Conservation (phyloP, 805 yeast genomes). For the Starmerella vaccinii region DNA sequence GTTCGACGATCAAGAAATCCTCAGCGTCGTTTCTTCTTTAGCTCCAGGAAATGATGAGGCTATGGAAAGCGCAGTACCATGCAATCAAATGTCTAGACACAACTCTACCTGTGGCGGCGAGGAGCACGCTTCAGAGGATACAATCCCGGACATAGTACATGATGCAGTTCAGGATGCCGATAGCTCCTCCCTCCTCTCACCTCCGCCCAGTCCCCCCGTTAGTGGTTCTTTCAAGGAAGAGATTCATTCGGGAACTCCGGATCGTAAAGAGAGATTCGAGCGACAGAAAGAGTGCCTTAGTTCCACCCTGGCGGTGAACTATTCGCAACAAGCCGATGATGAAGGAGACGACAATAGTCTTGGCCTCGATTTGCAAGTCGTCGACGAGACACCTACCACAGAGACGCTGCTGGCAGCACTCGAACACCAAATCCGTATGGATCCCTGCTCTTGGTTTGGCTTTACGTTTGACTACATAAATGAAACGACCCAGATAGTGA, state of each 20-base stretch:
- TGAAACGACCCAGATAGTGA: not conserved
- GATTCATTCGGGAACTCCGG: no score
- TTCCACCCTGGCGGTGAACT: not conserved
- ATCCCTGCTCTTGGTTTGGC: constrained; percentile 18
- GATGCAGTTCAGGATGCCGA: not conserved
- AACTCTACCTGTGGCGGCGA: not conserved
- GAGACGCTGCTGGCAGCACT: not conserved
- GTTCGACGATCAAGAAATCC: not conserved
- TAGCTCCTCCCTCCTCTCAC: constrained; percentile 2
- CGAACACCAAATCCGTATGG: constrained; percentile 7
- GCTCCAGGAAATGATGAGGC: not conserved
- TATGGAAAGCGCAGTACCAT: not conserved
- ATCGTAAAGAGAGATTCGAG: no score
- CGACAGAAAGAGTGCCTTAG: no score
- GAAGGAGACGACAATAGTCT: not conserved
- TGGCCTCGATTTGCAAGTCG: not conserved
- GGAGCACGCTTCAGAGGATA: not conserved
- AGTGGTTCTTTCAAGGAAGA: not conserved
- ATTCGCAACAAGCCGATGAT: not conserved
- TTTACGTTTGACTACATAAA: constrained; percentile 10
- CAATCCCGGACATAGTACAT: not conserved
- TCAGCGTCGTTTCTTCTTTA: not conserved
- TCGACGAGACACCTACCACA: constrained; percentile 6
- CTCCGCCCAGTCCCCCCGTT: not conserved
- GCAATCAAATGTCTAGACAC: not conserved